Evolutionary conservation across 1,139 yeast genomes (phyloP).

Genomic region (Geotrichum carabidarum): DNA sequence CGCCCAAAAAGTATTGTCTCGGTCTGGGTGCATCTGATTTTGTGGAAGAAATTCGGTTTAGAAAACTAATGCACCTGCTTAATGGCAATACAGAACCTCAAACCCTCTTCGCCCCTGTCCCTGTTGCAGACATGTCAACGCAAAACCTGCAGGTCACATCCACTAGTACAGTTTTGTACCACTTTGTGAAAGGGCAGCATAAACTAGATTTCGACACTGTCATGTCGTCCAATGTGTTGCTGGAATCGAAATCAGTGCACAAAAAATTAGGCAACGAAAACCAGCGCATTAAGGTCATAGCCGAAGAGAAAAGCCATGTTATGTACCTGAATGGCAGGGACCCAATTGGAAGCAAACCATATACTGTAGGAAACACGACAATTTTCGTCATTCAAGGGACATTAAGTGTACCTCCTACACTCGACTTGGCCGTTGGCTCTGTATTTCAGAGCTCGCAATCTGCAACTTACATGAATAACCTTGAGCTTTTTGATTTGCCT

Average conservation of each 20-base stretch:
- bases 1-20: conserved; percentile 66
- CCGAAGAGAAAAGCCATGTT: conserved; percentile 33
- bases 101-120: conserved; percentile 51
- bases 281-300: conserved; percentile 44
- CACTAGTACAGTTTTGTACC: conserved; percentile 52
- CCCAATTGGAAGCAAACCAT: conserved; percentile 44
- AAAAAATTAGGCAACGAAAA: conserved; percentile 42
- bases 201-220: conserved; percentile 40
- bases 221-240: conserved; percentile 27
- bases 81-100: conserved; percentile 47
- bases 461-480: conserved; percentile 46
- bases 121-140: conserved; percentile 21
- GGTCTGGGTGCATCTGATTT: conserved; percentile 66
- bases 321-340: conserved; percentile 46
- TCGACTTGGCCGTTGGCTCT: conserved; percentile 52
- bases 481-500: conserved; percentile 44
- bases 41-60: conserved; percentile 63
- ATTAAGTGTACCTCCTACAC: conserved; percentile 50
- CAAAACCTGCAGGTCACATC: conserved; percentile 30
- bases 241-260: conserved; percentile 17
- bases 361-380: conserved; percentile 50
- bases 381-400: conserved; percentile 63
- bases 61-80: conserved; percentile 54
- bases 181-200: conserved; percentile 54
- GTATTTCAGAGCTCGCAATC: conserved; percentile 51